Conservation (phyloP, 129 eudicot genomes). For the Logfia minima region DNA sequence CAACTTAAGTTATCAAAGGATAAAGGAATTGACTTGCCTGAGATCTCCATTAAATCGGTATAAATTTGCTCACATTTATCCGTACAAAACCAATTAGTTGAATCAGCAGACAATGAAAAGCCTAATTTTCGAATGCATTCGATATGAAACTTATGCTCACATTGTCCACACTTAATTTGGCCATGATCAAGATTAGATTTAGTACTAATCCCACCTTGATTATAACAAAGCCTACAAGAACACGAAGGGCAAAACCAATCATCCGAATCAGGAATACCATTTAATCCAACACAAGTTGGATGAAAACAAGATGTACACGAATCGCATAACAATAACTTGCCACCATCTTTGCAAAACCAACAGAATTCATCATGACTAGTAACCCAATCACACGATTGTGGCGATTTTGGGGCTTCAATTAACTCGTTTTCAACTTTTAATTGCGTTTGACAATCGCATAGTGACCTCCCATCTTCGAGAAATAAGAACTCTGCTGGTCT, state of each 20-base stretch:
- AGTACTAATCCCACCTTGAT: constrained; percentile 31
- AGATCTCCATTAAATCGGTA: constrained; percentile 37
- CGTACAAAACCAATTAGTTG: constrained; percentile 54
- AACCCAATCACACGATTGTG: not conserved
- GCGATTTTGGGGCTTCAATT: not conserved
- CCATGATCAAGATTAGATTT: constrained; percentile 19
- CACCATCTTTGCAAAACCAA: constrained; percentile 58
- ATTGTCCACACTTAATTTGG: constrained; percentile 54
- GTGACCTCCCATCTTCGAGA: constrained; percentile 69
- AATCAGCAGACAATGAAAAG: not conserved
- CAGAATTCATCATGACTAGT: constrained; percentile 49
- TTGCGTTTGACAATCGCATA: constrained; percentile 37
- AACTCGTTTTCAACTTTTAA: constrained; percentile 19
- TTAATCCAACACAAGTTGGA: constrained; percentile 59
- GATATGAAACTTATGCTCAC: constrained; percentile 57
- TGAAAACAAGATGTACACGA: constrained; percentile 76
- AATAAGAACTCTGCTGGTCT: constrained; percentile 71
- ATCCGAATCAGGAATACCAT: constrained; percentile 23
- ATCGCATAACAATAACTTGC: constrained; percentile 66
- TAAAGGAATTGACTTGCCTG: constrained; percentile 39
- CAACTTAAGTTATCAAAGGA: constrained; percentile 51
- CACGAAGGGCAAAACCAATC: constrained; percentile 84
- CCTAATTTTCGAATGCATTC: constrained; percentile 48
- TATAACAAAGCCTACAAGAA: constrained; percentile 61
- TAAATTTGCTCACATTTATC: constrained; percentile 48